Base-by-base conservation (phyloP, 139 green algal genomes). In the Prasinococcaceae sp. region DNA sequence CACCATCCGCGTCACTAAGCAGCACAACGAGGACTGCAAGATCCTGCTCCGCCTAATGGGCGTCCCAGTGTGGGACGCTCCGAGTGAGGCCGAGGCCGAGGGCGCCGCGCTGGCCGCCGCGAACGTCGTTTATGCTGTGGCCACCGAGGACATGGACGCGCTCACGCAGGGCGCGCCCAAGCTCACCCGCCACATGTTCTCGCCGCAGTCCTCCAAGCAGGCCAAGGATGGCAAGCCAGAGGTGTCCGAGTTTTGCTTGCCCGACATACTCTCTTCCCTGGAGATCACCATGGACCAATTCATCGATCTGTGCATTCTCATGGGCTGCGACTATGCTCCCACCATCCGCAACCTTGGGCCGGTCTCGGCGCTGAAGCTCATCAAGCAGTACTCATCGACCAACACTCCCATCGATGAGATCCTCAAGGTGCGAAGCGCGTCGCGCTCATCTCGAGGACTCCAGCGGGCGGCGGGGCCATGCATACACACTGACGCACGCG, bases 291-390 rank as follows among this genome's bases (percentile, higher is more conserved):
- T 61, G n/a, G 75, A 90, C 1, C 66, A 95, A 68, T 99, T 99
- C 55, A 78, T 96, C 10, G 90, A 99, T 63, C 38, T 99, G n/a
- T 99, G 90, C 78, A 96, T 97, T 55, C 68, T 97, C 32, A 93
- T 81, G 62, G 90, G 90, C 29, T 97, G 90, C 66, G 90, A 98
- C 63, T 97, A 97, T 59, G 79, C 62, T 33, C 65, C 69, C 43
- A 86, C 69, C 50, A 96, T 99, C 61, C 2, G 3, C 24, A 81
- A 75, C 35, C 80, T 92, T 25, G 80, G 88, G 3, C 76, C 84
- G 0, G 68, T 82, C 41, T 72, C 54, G 0, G 84, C 85, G 8
- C 61, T 95, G 35, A 65, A 85, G 54, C 61, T 93, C 5, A 86
- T 98, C 30, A 67, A 77, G 49, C 75, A 90, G 59, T 68, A 90